Conservation (phyloP, 306 rosid genomes). For the Chamaecrista fasciculata region DNA sequence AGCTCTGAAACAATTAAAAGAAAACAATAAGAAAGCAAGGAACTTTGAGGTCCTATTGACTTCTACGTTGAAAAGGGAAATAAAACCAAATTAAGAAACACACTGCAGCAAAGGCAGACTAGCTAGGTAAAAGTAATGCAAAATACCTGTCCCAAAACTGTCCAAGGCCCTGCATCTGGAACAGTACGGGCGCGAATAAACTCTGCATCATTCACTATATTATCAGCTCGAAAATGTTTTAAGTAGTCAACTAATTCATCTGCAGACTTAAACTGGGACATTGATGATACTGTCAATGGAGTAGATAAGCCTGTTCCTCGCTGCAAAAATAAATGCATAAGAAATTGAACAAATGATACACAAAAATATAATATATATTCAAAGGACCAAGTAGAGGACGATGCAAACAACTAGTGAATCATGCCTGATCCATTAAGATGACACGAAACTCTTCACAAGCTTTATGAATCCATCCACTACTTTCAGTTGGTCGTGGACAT, state of each 20-base stretch:
- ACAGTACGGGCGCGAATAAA: slow-evolving; percentile 76
- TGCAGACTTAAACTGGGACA: slow-evolving; percentile 74
- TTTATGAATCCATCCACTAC: slow-evolving; percentile 85
- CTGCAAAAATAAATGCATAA: slow-evolving; percentile 46
- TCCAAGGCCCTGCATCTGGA: slow-evolving; percentile 88
- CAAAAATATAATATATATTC: not conserved
- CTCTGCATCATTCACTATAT: slow-evolving; percentile 87
- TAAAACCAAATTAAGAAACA: slow-evolving; percentile 10
- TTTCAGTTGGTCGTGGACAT: slow-evolving; percentile 74
- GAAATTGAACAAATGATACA: slow-evolving; percentile 27
- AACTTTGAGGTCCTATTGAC: slow-evolving; percentile 22
- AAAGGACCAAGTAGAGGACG: slow-evolving; percentile 2
- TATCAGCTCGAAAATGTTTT: slow-evolving; percentile 87
- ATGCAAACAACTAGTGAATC: slow-evolving; percentile 32
- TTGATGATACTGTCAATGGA: slow-evolving; percentile 80
- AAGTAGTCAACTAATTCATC: slow-evolving; percentile 60
- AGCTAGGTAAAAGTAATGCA: slow-evolving; percentile 14
- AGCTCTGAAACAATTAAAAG: slow-evolving; percentile 56
- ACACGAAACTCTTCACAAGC: slow-evolving; percentile 85
- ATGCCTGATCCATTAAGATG: slow-evolving; percentile 92
- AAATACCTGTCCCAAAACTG: slow-evolving; percentile 90
- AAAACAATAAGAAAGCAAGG: slow-evolving; percentile 24
- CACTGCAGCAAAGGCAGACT: not conserved
- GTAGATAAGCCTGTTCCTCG: slow-evolving; percentile 98
- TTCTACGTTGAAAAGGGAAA: slow-evolving; percentile 24